These are phyloP conservation scores for Hymenoscyphus albidus DNA, from an alignment of 2,329 filamentous ascomycete species.

Conservation along the genomic window DNA sequence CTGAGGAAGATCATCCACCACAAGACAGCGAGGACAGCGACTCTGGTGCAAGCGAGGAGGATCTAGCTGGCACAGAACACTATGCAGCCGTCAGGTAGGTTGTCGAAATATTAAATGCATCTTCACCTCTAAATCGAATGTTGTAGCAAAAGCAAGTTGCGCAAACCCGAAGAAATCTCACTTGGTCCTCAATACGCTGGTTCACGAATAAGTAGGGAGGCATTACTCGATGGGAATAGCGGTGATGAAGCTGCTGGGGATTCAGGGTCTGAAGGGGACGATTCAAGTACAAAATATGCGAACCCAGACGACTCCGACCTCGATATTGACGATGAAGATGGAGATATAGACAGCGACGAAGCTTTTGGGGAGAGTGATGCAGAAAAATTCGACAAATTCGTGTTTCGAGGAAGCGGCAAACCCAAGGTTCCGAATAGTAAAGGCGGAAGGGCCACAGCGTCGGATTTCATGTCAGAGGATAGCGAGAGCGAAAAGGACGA, in stretches of 20 bases:
- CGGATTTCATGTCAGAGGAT: conserved; percentile 52
- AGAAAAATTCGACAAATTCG: conserved; percentile 73
- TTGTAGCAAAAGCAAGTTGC: conserved; percentile 72
- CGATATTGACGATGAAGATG: conserved; percentile 52
- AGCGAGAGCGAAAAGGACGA: conserved; percentile 33
- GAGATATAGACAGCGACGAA: conserved; percentile 59
- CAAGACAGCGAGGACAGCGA: conserved; percentile 39
- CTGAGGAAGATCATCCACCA: conserved; percentile 34
- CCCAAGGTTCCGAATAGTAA: conserved; percentile 38
- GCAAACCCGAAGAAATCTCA: conserved; percentile 63
- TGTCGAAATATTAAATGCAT: neutral
- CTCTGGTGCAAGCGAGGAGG: conserved; percentile 48
- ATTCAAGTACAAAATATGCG: conserved; percentile 31
- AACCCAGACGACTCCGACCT: conserved; percentile 55
- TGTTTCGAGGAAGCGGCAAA: conserved; percentile 56
- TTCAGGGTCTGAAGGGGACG: conserved; percentile 39
- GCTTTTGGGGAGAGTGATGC: conserved; percentile 83
- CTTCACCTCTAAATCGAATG: conserved; percentile 11
- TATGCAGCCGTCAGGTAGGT: conserved; percentile 71
- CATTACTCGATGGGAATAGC: conserved; percentile 54
- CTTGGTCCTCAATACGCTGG: conserved; percentile 81
- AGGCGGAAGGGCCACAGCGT: conserved; percentile 46
- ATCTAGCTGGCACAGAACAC: conserved; percentile 71
- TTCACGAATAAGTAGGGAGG: conserved; percentile 66
- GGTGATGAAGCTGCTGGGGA: conserved; percentile 43